Evolutionary conservation across 208 protist genomes (phyloP), one percentile per base, ranked within the genome.

Genomic region (Acanthamoeba triangularis): DNA sequence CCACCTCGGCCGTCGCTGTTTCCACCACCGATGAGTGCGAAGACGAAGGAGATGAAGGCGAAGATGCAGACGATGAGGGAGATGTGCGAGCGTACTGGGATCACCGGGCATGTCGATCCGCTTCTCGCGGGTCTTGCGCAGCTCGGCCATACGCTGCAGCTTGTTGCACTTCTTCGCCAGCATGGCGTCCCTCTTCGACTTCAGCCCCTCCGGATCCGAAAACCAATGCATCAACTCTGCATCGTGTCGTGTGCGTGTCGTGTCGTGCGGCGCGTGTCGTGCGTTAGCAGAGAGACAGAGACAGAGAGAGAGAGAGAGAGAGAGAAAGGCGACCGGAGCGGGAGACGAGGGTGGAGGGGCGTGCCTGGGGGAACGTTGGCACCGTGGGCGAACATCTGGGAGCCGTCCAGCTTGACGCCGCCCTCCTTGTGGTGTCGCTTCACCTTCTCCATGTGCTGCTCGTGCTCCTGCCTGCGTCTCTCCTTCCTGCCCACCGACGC

Each of bases 191-290:
- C 78, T 11, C 78, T 85, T 85, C 78, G 78, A 37, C 78, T 85
- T 85, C 23, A 85, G 8, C 78, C 78, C 78, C 47, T 52, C 49
- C 44, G 78, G 78, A 59, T 85, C 44, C 78, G 78, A 52, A 59
- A 85, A 85, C 78, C 78, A 85, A 28, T 85, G 78, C 78, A 85
- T 85, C 78, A 85, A 35, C 44, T 59, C 78, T 85, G 47, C 69
- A 6, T 11, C 3, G 35, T 35, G 33, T 23, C 1, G 2, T 35
- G 65, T 74, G 65, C 74, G 30, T 20, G 41, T 52, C 65, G 33
- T n/a, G 25, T 37, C 11, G 33, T n/a, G 65, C 10, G 2, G 54
- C 10, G 54, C 54, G 54, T 59, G n/a, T 13, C 2, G 54, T 14
- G 54, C 18, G 54, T 54, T 54, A 54, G 49, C 13, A n/a, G n/a